A percentile compares a stretch with the other conserved stretches of the same genome.
phyloP scores from a whole-genome alignment of 2,329 filamentous ascomycete genomes.

The Rutstroemia sp. region DNA sequence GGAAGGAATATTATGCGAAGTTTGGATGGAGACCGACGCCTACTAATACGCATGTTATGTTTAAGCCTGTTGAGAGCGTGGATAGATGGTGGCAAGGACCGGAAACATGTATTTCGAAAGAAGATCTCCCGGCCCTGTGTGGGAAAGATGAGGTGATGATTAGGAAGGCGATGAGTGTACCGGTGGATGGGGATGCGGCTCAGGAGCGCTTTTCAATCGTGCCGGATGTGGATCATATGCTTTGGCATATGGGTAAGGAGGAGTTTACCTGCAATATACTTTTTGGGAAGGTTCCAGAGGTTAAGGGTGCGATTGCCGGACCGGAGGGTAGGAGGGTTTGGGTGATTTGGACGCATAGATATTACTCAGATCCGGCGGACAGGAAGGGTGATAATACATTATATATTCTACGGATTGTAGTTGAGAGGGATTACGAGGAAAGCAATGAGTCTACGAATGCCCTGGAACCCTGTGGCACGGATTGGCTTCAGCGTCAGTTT shows the following conservation, averaged over 20 bases:
- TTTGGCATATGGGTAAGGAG: slow-evolving; percentile 73
- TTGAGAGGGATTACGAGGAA: slow-evolving; percentile 44
- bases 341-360: slow-evolving; percentile 63
- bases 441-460: neutral
- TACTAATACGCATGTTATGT: slow-evolving; percentile 59
- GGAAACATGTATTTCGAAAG: slow-evolving; percentile 41
- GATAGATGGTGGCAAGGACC: slow-evolving; percentile 21
- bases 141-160: slow-evolving; percentile 51
- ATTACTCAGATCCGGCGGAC: slow-evolving; percentile 44
- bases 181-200: slow-evolving; percentile 23
- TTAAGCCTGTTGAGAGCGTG: slow-evolving; percentile 36
- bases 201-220: slow-evolving; percentile 53
- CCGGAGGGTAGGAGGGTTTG: slow-evolving; percentile 52
- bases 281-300: slow-evolving; percentile 43
- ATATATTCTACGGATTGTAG: slow-evolving; percentile 58
- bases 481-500: neutral
- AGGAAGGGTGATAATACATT: slow-evolving; percentile 48
- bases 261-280: slow-evolving; percentile 64
- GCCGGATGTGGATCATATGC: slow-evolving; percentile 60
- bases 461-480: neutral
- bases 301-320: slow-evolving; percentile 62
- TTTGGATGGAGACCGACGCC: slow-evolving; percentile 68
- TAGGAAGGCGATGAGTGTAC: slow-evolving; percentile 35
- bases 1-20: slow-evolving; percentile 69
- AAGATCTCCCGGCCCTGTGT: slow-evolving; percentile 54